Conservation (phyloP, 2,329 filamentous ascomycete genomes). For the Fusarium globosum region DNA sequence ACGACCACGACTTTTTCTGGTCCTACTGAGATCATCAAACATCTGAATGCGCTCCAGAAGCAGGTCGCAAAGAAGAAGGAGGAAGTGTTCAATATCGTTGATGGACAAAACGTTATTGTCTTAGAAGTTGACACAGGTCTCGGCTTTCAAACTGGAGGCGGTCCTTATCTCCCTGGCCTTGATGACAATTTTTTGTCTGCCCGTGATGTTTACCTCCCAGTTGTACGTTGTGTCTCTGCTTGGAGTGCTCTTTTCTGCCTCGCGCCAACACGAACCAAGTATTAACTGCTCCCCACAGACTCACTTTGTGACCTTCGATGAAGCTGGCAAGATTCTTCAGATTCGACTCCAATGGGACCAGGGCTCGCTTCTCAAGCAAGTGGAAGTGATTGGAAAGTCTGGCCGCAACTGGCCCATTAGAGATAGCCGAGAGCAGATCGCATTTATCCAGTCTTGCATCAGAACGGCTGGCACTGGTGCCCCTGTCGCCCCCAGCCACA, state of each 20-base stretch:
- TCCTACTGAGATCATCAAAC: conserved; percentile 82
- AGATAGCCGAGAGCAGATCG: conserved; percentile 85
- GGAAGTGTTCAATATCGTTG: conserved; percentile 78
- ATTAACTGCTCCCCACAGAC: conserved; percentile 62
- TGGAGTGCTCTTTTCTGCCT: background rate
- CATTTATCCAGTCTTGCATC: conserved; percentile 74
- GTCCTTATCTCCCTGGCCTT: conserved; percentile 85
- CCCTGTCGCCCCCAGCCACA: conserved; percentile 48
- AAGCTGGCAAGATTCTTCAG: conserved; percentile 80
- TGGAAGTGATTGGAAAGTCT: conserved; percentile 91
- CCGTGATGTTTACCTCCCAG: conserved; percentile 79
- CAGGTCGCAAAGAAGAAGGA: conserved; percentile 87
- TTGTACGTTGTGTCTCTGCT: conserved; percentile 68
- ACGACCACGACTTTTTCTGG: conserved; percentile 81
- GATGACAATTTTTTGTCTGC: conserved; percentile 96
- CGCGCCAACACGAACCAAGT: background rate
- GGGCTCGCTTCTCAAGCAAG: conserved; percentile 88
- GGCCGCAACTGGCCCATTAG: conserved; percentile 96
- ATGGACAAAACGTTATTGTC: conserved; percentile 78
- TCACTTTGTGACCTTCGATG: conserved; percentile 89
- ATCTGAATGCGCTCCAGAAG: conserved; percentile 76
- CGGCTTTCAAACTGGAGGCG: conserved; percentile 84
- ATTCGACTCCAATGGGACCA: conserved; percentile 97
- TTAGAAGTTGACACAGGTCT: conserved; percentile 86
- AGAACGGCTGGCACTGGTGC: conserved; percentile 57